These are phyloP conservation scores for Letharia lupina DNA, from an alignment of 495 filamentous ascomycete species.

Conservation along the genomic window DNA sequence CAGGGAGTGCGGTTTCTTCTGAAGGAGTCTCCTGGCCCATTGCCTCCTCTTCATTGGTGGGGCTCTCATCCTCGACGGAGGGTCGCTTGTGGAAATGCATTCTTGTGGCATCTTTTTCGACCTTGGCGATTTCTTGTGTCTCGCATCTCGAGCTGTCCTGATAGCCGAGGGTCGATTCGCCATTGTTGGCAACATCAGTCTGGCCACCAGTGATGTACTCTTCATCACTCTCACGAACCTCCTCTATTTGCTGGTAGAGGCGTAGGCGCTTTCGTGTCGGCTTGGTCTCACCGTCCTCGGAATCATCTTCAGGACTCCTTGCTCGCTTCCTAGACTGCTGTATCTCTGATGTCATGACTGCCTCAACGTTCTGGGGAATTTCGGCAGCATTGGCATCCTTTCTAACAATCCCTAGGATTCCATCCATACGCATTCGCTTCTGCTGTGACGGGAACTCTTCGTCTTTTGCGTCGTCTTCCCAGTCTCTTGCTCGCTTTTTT, in stretches of 20 bases:
- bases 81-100: not conserved
- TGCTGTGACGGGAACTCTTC: not conserved
- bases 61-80: not conserved
- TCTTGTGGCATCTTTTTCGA: not conserved
- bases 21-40: not conserved
- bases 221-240: not conserved
- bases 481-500: not conserved
- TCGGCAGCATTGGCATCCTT: not conserved
- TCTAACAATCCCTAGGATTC: not conserved
- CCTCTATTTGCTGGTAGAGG: not conserved
- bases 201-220: not conserved
- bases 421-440: not conserved
- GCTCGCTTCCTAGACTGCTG: not conserved
- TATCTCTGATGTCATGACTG: not conserved
- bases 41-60: not conserved
- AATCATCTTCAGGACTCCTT: not conserved
- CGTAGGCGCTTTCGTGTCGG: not conserved
- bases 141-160: not conserved
- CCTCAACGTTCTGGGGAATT: not conserved
- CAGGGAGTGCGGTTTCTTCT: not conserved
- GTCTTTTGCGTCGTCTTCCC: not conserved
- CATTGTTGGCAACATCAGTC: not conserved
- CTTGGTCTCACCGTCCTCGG: not conserved
- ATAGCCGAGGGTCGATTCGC: not conserved
- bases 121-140: not conserved